These are phyloP conservation scores for Pestalotiopsis fici DNA, from an alignment of 2,329 filamentous ascomycete species.

Conservation along the genomic window DNA sequence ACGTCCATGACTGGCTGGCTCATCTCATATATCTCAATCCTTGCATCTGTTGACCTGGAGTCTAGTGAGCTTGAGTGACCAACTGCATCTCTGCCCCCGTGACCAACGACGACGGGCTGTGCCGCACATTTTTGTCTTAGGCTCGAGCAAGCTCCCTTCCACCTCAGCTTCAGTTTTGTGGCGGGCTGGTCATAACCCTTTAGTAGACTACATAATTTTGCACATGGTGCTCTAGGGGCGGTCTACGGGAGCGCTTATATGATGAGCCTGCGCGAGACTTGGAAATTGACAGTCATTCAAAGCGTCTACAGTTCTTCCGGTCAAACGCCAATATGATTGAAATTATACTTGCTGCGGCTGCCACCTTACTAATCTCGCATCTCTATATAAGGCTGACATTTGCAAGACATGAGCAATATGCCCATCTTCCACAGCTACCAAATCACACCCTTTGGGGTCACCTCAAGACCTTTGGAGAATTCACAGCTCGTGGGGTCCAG, in stretches of 20 bases:
- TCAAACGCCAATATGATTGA: not conserved
- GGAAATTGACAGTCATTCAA: too few species aligned
- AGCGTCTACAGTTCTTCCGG: not conserved
- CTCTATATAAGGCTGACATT: not conserved
- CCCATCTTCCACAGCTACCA: not conserved
- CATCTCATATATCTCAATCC: too few species aligned
- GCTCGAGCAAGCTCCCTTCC: not conserved
- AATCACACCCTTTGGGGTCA: not conserved
- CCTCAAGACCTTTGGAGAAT: not conserved
- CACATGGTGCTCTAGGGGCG: too few species aligned
- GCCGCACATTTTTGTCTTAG: not conserved
- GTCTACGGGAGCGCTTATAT: too few species aligned
- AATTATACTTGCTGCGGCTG: not conserved
- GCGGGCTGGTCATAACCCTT: too few species aligned
- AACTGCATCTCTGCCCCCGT: not conserved
- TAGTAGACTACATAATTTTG: not conserved
- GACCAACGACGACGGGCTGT: not conserved
- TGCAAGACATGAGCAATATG: not conserved
- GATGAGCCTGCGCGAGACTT: too few species aligned
- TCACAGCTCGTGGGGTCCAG: not conserved
- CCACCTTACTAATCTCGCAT: not conserved
- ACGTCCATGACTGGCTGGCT: too few species aligned
- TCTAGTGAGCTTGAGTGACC: not conserved
- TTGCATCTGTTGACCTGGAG: too few species aligned
- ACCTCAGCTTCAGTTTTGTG: not conserved